Conservation (phyloP, 129 eudicot genomes). For the Flaveria sonorensis region DNA sequence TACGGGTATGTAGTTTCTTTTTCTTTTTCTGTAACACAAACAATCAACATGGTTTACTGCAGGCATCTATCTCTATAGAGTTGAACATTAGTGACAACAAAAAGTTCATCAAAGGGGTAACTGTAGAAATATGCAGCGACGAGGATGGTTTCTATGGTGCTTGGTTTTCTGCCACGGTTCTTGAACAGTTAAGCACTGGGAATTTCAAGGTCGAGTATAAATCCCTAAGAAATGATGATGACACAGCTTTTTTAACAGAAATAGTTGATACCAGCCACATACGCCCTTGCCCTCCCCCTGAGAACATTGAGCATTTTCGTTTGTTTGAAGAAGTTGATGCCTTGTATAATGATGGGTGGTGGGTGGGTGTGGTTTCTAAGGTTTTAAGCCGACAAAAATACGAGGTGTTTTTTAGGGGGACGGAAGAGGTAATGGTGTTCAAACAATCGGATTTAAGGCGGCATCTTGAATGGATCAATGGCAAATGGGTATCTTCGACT, state of each 20-base stretch:
- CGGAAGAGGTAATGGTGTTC: conserved; percentile 58
- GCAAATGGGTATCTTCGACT: conserved; percentile 67
- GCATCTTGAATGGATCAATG: conserved; percentile 83
- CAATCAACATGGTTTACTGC: conserved; percentile 14
- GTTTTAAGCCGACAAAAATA: conserved; percentile 47
- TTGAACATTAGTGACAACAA: conserved; percentile 28
- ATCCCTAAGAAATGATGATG: conserved; percentile 60
- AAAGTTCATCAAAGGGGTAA: conserved; percentile 45
- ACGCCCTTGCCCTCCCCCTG: conserved; percentile 56
- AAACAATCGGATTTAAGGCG: conserved; percentile 55
- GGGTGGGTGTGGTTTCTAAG: conserved; percentile 83
- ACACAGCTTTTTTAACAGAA: conserved; percentile 57
- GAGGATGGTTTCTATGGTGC: conserved; percentile 85
- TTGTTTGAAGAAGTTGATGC: conserved; percentile 75
- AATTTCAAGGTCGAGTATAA: conserved; percentile 56
- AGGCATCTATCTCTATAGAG: conserved; percentile 29
- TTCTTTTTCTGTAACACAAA: not conserved
- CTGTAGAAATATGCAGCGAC: conserved; percentile 70
- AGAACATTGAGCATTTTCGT: conserved; percentile 40
- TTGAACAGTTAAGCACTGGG: conserved; percentile 35
- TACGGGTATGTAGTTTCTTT: not conserved
- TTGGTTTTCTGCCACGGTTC: conserved; percentile 74
- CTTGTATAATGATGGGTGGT: conserved; percentile 79
- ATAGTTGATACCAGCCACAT: conserved; percentile 54
- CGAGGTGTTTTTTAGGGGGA: conserved; percentile 56